Base-by-base conservation (phyloP, 257 asterid species). In the Primulina tabacum region DNA sequence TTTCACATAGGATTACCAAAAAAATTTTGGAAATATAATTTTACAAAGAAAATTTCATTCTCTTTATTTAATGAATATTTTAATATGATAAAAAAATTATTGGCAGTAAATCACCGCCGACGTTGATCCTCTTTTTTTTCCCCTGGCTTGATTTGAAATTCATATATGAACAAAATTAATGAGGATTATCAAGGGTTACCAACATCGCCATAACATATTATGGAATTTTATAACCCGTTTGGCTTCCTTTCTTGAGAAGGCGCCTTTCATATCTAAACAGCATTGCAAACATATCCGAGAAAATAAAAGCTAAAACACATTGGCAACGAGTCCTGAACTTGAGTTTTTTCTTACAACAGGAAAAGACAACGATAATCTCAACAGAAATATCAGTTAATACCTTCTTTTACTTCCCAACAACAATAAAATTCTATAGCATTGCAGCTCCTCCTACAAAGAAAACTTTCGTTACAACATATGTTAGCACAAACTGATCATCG, bases 401-500 rank as follows among this genome's bases (percentile, higher is more conserved):
- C 8, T 17, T 50, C 57, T 50, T 16, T 50, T 73, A 77, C 65
- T 72, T 68, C 56, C 55, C 43, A 62, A 80, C 74, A 69, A 75
- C 73, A 50, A 50, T 50, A 50, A 17, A 14, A 50, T 4, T 17
- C 2, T 43, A 65, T 53, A 33, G 69, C 40, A 26, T 43, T 16
- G 57, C 8, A 50, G 3, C 20, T 50, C 18, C 56, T 50, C 20
- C 57, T 50, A 16, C 21, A 50, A 50, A 5, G 28, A 30, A 40
- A 58, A 32, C 53, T n/a, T 73, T 62, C 71, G 77, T 77, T 70
- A 75, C 79, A 77, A 61, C 20, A 71, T 32, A 64, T 40, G 87
- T 84, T 75, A 65, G 81, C 67, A 77, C 21, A 72, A 78, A 58
- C 73, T 76, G 77, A 67, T 67, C 77, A 60, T 76, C 80, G 5